Evolutionary conservation across 345 rosid species (phyloP).

Genomic region (Lagerstroemia speciosa): DNA sequence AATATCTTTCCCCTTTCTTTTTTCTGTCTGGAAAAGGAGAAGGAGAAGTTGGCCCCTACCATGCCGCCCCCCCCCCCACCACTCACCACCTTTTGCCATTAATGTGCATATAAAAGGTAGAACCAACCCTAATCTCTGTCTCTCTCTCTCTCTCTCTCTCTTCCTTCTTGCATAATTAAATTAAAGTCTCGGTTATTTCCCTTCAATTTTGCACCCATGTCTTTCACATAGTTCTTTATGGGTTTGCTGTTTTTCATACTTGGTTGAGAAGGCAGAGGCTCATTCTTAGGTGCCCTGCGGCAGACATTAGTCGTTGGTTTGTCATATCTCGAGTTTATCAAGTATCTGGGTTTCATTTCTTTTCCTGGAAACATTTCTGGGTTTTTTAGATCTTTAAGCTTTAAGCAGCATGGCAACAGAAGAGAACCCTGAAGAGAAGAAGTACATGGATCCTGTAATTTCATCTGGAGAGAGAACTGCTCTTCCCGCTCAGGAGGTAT

Average conservation of each 20-base stretch:
- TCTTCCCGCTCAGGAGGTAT: neutral
- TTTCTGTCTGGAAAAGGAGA: neutral
- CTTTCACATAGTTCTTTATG: neutral
- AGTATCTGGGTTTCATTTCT: neutral
- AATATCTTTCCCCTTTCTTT: neutral
- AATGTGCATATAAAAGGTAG: neutral
- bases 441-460: neutral
- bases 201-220: neutral
- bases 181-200: neutral
- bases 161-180: neutral
- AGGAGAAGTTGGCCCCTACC: neutral
- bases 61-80: neutral
- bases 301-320: neutral
- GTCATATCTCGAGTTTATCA: neutral
- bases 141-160: neutral
- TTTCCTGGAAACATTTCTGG: neutral
- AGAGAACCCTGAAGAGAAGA: neutral
- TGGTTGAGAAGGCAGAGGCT: neutral
- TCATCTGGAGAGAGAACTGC: neutral
- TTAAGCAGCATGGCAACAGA: neutral
- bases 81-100: constrained; percentile 7
- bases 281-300: neutral
- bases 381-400: neutral
- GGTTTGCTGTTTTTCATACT: neutral
- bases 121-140: neutral